phyloP scores from a whole-genome alignment of 352 stramenopile genomes.

The Pythium phragmitis region DNA sequence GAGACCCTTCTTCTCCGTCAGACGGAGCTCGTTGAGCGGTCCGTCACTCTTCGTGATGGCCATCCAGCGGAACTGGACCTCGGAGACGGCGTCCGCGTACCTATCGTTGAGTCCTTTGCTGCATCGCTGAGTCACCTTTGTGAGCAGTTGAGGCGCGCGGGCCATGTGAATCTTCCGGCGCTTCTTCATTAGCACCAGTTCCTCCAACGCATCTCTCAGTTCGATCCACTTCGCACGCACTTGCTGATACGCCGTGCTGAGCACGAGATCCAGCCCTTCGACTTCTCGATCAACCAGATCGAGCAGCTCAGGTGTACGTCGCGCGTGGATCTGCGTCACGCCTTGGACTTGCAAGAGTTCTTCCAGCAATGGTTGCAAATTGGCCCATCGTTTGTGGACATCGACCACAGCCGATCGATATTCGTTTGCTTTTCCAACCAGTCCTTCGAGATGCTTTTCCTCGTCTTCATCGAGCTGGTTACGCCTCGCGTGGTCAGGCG shows the following conservation, averaged over 20 bases:
- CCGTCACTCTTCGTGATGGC: constrained; percentile 61
- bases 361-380: constrained; percentile 62
- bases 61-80: constrained; percentile 76
- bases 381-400: constrained; percentile 67
- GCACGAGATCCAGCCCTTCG: constrained; percentile 61
- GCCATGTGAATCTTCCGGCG: constrained; percentile 61
- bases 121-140: constrained; percentile 47
- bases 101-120: constrained; percentile 51
- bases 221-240: constrained; percentile 57
- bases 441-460: constrained; percentile 32
- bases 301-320: constrained; percentile 49
- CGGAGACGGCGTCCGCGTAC: constrained; percentile 58
- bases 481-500: constrained; percentile 29
- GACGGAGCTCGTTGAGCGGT: constrained; percentile 54
- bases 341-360: constrained; percentile 60
- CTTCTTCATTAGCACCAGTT: constrained; percentile 60
- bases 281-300: constrained; percentile 43
- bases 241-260: constrained; percentile 60
- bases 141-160: constrained; percentile 50
- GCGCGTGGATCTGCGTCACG: constrained; percentile 46
- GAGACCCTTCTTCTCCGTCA: constrained; percentile 66
- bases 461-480: constrained; percentile 30
- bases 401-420: constrained; percentile 53
- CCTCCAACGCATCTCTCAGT: constrained; percentile 44
- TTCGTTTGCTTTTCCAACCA: constrained; percentile 36